Evolutionary conservation across 169 alveolate genomes (phyloP).

Genomic region (Perkinsus marinus): DNA sequence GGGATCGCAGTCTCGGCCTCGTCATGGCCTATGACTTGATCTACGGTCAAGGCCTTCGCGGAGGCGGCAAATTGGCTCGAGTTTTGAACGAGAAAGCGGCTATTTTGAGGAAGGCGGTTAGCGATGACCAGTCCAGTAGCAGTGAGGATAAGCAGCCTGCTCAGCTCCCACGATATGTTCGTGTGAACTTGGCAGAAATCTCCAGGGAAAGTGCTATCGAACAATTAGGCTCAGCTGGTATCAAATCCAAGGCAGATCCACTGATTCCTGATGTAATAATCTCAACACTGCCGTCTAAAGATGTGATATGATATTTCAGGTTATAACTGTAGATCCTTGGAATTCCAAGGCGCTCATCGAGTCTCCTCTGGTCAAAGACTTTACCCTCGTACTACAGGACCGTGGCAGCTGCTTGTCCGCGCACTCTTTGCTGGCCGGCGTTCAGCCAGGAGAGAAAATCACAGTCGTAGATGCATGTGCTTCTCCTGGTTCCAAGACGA

Average conservation of each 20-base stretch:
- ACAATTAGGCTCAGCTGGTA: not conserved
- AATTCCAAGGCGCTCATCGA: not conserved
- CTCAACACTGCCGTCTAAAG: not conserved
- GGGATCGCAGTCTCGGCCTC: not conserved
- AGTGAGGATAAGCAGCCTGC: not conserved
- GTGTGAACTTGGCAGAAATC: too few relatives aligned
- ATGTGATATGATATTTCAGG: not conserved
- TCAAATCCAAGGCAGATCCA: not conserved
- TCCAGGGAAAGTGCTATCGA: not conserved
- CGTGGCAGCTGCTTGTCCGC: too few relatives aligned
- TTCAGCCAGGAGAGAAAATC: constrained; percentile 15
- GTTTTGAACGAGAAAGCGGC: not conserved
- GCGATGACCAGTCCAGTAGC: not conserved
- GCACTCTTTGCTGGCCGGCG: constrained; percentile 1
- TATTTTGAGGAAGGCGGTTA: not conserved
- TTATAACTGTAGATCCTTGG: not conserved
- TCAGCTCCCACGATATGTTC: constrained; percentile 15
- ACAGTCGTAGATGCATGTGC: constrained; percentile 27
- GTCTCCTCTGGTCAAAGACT: too few relatives aligned
- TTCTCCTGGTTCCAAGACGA: constrained; percentile 28
- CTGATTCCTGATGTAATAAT: too few relatives aligned
- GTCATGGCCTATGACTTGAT: not conserved
- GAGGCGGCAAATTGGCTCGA: not conserved
- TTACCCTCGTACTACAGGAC: too few relatives aligned
- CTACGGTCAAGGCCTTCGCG: not conserved